Percentiles rank a stretch among this genome's conserved stretches.
Conservation (phyloP, 345 rosid genomes). For the Eucalyptus shirleyi region DNA sequence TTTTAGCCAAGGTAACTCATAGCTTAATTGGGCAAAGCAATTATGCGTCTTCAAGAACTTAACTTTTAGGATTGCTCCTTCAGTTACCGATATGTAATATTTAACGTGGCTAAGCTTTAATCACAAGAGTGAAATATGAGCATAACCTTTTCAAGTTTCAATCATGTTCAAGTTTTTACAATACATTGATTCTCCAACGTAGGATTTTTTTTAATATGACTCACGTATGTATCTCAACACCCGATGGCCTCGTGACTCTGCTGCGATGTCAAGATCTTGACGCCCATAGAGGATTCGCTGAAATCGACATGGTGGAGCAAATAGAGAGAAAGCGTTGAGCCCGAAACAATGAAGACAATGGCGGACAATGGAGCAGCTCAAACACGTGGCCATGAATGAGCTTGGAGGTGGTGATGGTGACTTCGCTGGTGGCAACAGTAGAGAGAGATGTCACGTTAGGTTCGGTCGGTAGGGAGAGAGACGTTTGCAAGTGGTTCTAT, state of each 20-base stretch:
- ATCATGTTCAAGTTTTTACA: background rate
- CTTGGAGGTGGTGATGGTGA: background rate
- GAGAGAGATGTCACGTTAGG: background rate
- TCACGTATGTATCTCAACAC: background rate
- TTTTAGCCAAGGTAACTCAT: background rate
- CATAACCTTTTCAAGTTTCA: background rate
- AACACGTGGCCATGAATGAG: background rate
- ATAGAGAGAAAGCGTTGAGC: background rate
- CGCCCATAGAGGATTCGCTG: background rate
- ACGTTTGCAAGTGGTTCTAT: background rate
- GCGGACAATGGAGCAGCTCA: background rate
- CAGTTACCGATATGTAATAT: too few relatives aligned
- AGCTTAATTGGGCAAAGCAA: background rate
- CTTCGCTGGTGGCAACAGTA: background rate
- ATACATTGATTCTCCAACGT: accelerated
- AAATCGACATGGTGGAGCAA: background rate
- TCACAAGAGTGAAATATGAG: background rate
- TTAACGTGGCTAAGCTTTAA: background rate
- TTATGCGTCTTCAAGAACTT: background rate
- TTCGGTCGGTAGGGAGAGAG: background rate
- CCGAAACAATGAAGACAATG: background rate
- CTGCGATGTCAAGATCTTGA: background rate
- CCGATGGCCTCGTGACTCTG: accelerated
- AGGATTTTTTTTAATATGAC: accelerated
- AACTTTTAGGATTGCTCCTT: background rate